These are phyloP conservation scores for Cubamyces sp. DNA, from an alignment of 768 basidiomycete species.

Conservation along the genomic window DNA sequence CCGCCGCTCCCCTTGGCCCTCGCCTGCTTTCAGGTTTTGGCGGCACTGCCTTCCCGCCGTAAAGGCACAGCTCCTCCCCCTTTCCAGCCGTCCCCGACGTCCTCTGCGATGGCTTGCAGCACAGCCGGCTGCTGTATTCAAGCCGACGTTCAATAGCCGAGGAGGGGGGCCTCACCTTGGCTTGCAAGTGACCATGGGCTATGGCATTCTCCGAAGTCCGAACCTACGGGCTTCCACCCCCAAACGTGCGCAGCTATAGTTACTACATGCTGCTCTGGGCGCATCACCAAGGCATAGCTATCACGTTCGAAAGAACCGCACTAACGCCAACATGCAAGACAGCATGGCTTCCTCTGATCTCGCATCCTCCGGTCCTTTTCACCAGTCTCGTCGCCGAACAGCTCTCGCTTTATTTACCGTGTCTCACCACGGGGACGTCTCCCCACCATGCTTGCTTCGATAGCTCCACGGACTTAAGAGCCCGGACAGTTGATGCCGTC, in stretches of 20 bases:
- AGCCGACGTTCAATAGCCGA: too few relatives aligned
- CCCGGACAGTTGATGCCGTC: not conserved
- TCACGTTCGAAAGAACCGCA: conserved; percentile 9
- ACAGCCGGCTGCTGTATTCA: too few relatives aligned
- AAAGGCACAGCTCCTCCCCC: not conserved
- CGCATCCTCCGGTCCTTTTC: conserved; percentile 10
- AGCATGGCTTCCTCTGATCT: not conserved
- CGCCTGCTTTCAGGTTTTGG: not conserved
- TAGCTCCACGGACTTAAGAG: not conserved
- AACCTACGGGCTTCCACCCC: not conserved
- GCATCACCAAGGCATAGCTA: conserved; percentile 12
- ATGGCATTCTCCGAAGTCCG: not conserved
- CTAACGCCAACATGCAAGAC: conserved; percentile 6
- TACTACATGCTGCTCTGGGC: conserved; percentile 1
- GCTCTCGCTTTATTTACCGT: not conserved
- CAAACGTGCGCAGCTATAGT: conserved; percentile 11
- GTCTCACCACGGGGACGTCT: conserved; percentile 12
- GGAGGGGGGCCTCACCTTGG: not conserved
- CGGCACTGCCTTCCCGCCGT: not conserved
- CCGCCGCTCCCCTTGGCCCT: conserved; percentile 4
- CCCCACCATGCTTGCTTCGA: not conserved
- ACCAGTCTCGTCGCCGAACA: not conserved
- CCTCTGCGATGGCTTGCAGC: too few relatives aligned
- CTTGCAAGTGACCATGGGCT: not conserved
- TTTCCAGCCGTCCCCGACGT: too few relatives aligned